Evolutionary conservation across 192 early-diverging fungal species (phyloP), one percentile per base, ranked within the genome.

Genomic region (Coemansia sp.): DNA sequence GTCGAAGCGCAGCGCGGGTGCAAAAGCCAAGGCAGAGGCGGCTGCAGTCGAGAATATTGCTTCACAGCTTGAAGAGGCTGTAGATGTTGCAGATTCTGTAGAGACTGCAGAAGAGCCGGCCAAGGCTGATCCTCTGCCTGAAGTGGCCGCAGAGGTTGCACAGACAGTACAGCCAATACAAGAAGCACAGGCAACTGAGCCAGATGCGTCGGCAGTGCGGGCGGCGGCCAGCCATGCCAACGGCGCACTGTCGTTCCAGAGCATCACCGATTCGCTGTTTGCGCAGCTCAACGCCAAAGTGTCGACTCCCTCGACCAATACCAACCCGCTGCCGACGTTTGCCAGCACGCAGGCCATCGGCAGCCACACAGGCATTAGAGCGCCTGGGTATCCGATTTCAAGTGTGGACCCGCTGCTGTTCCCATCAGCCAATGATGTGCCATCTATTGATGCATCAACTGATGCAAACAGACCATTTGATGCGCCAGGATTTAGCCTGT

Each of bases 281-380:
- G 77, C 71, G 25, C 63, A 80, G 64, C 77, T 80, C 29, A 74
- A 80, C 37, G 77, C 77, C 57, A 73, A 73, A 64, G 77, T 80
- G 0, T 70, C 71, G 3, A 69, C 62, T 12, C 62, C 61, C 8
- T 35, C 62, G 9, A 64, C 17, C 56, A 57, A 38, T 50, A 41
- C 3, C 31, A 52, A 16, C 29, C 11, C 62, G 4, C 7, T 72
- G 25, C 70, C 67, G 6, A 59, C 59, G 17, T 72, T 62, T 39
- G 47, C 51, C 35, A 25, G 19, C 1, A 43, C 64, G 9, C 48
- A 45, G 2, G 29, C 11, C 4, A 45, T 68, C 43, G 62, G 60
- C 23, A 23, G 51, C 12, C 64, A 66, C 2, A 26, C 47, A 9
- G 31, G 27, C 6, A 54, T 69, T 53, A 49, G 60, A 10, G 56